Base-by-base conservation (phyloP, 2,329 filamentous ascomycete species). In the Diaporthe citriasiana region DNA sequence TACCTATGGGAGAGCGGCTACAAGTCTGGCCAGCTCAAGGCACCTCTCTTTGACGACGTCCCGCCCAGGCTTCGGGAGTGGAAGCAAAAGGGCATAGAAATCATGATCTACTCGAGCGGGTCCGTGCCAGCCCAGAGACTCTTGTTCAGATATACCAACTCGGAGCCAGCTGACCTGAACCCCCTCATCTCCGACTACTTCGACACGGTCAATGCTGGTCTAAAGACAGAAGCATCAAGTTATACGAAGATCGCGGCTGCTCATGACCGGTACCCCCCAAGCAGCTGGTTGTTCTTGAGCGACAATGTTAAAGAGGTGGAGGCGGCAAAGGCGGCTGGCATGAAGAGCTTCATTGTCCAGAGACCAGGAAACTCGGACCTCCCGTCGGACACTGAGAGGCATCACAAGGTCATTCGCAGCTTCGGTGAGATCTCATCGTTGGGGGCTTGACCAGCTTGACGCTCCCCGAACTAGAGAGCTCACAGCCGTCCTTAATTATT, bases 41-140 rank as follows among this genome's bases (percentile, higher is more conserved):
- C 93, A 35, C 92, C 93, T 13, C 86, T 97, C 74, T 97, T 95
- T 81, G 84, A 89, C 6, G 94, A 97, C 79, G 94, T 96, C 25
- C 85, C 89, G n/a, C 87, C 90, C 12, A 88, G 88, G 76, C 85
- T 95, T 76, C 82, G 85, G 70, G 78, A 84, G 56, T 95, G 93
- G 90, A 86, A 88, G 71, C 81, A 83, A 22, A 82, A 85, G 40
- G 88, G 88, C 35, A 85, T 90, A 75, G 85, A 85, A 74, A 87
- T 95, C 76, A 90, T 93, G 78, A 95, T 97, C 80, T 97, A 95
- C 84, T 95, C 93, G 5, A 95, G 93, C 17, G 94, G 94, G 42
- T 95, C 93, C 30, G 92, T 96, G 8, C 88, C 92, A 27, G 94
- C 94, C 19, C 94, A 97, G 86, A 94, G 95, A 83, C 86, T 96